A percentile compares a stretch with the other conserved stretches of the same genome.
phyloP scores from a whole-genome alignment of 768 basidiomycete genomes.

The Tulasnella calospora region DNA sequence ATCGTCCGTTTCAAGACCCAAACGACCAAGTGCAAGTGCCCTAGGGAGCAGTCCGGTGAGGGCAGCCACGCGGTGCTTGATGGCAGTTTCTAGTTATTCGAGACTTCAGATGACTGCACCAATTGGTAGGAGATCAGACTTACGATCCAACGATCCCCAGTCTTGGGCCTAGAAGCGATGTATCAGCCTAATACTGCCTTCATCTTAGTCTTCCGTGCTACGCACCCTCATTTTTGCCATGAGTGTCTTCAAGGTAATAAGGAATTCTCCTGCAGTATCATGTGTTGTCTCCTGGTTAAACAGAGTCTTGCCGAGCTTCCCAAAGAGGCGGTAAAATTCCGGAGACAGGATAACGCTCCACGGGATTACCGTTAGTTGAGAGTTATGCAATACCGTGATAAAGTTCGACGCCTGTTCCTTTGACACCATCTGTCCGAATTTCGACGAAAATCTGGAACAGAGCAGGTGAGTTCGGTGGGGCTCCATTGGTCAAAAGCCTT shows the following conservation, averaged over 20 bases:
- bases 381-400: constrained; percentile 20
- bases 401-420: constrained; percentile 24
- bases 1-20: background rate
- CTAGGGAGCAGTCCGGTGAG: background rate
- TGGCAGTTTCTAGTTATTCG: constrained; percentile 32
- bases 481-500: constrained; percentile 28
- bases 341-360: constrained; percentile 21
- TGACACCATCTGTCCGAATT: constrained; percentile 21
- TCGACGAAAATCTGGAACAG: constrained; percentile 12
- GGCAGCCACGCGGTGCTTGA: constrained; percentile 35
- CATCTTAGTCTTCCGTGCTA: too few relatives aligned
- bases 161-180: constrained; percentile 18
- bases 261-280: constrained; percentile 19
- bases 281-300: constrained; percentile 10
- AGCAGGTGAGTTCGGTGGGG: background rate
- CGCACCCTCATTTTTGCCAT: constrained; percentile 25
- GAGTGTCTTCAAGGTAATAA: constrained; percentile 24
- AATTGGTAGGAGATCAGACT: background rate
- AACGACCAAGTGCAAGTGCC: background rate
- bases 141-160: constrained; percentile 26
- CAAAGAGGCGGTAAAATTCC: constrained; percentile 16
- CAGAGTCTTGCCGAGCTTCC: background rate
- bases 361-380: constrained; percentile 18
- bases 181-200: background rate
- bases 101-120: background rate